These are phyloP conservation scores for Euphorbia lathyris DNA, from an alignment of 345 rosid species.

Conservation along the genomic window DNA sequence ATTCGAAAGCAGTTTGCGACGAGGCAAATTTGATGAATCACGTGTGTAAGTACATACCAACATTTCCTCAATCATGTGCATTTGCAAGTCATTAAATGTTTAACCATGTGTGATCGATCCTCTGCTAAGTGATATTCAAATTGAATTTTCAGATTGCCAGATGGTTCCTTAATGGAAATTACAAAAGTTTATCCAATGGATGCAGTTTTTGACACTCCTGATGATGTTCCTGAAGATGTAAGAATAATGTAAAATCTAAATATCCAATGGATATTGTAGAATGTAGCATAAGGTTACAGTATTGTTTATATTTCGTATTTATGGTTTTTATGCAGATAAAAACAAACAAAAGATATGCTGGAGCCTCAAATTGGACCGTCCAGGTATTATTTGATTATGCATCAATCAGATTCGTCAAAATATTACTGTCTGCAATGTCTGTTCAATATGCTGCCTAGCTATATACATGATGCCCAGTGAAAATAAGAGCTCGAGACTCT, in stretches of 20 bases:
- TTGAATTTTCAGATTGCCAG: slow-evolving; percentile 60
- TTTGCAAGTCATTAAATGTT: not conserved
- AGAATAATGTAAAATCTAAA: not conserved
- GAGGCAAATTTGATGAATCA: slow-evolving; percentile 89
- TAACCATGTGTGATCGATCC: not conserved
- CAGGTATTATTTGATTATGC: slow-evolving; percentile 41
- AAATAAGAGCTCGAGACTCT: not conserved
- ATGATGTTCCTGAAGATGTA: slow-evolving; percentile 91
- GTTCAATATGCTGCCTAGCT: not conserved
- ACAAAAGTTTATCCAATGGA: slow-evolving; percentile 82
- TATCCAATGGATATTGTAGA: not conserved
- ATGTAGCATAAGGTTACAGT: not conserved
- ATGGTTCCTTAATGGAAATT: slow-evolving; percentile 87
- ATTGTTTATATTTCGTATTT: not conserved
- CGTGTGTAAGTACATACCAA: slow-evolving; percentile 55
- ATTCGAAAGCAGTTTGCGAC: slow-evolving; percentile 85
- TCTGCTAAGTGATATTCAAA: slow-evolving; percentile 6
- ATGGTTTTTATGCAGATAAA: slow-evolving; percentile 57
- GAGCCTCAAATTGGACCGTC: slow-evolving; percentile 82
- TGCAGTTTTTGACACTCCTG: slow-evolving; percentile 77
- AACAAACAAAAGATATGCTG: slow-evolving; percentile 81
- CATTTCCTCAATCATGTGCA: not conserved
- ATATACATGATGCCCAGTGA: not conserved
- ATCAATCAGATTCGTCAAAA: not conserved
- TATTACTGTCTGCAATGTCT: not conserved